phyloP scores from a whole-genome alignment of 2,329 filamentous ascomycete species.

The Coleophoma crateriformis region DNA sequence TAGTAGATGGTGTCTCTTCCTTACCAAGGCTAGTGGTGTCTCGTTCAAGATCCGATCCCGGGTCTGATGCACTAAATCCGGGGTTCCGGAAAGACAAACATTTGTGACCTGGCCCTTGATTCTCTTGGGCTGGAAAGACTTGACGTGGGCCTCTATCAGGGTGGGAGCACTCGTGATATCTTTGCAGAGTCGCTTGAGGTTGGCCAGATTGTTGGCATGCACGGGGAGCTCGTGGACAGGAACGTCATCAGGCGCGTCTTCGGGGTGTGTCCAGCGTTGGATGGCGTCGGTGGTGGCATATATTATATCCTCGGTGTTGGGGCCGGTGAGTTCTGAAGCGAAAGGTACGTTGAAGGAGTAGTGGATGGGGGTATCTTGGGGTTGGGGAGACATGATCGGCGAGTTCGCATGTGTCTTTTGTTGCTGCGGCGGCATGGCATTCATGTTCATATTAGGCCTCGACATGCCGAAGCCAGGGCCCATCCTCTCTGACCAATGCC shows the following conservation, averaged over 20 bases:
- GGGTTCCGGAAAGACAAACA: slow-evolving; percentile 83
- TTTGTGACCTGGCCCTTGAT: slow-evolving; percentile 70
- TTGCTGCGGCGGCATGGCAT: slow-evolving; percentile 46
- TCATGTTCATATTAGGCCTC: slow-evolving; percentile 38
- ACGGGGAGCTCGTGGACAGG: slow-evolving; percentile 88
- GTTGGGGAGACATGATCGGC: slow-evolving; percentile 60
- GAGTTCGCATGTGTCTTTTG: slow-evolving; percentile 48
- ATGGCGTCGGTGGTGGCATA: slow-evolving; percentile 86
- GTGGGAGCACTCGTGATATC: slow-evolving; percentile 68
- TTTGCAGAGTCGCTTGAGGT: slow-evolving; percentile 72
- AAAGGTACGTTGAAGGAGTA: slow-evolving; percentile 98
- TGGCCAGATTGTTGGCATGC: slow-evolving; percentile 79
- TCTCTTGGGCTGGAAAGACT: slow-evolving; percentile 73
- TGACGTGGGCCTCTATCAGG: slow-evolving; percentile 77
- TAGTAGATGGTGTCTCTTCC: slow-evolving; percentile 23
- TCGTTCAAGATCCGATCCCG: slow-evolving; percentile 86
- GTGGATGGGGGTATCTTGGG: slow-evolving; percentile 74
- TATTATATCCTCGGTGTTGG: slow-evolving; percentile 89
- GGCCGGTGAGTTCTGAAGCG: slow-evolving; percentile 83
- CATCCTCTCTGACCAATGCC: slow-evolving; percentile 68
- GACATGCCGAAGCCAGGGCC: slow-evolving; percentile 61
- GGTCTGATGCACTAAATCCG: slow-evolving; percentile 84
- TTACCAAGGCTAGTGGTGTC: slow-evolving; percentile 86
- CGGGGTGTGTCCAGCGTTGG: slow-evolving; percentile 88
- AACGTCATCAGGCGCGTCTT: slow-evolving; percentile 77